Percentiles rank a stretch among this genome's conserved stretches.
Evolutionary conservation across 2,329 filamentous ascomycete genomes (phyloP).

Genomic region (Teratosphaeria destructans): DNA sequence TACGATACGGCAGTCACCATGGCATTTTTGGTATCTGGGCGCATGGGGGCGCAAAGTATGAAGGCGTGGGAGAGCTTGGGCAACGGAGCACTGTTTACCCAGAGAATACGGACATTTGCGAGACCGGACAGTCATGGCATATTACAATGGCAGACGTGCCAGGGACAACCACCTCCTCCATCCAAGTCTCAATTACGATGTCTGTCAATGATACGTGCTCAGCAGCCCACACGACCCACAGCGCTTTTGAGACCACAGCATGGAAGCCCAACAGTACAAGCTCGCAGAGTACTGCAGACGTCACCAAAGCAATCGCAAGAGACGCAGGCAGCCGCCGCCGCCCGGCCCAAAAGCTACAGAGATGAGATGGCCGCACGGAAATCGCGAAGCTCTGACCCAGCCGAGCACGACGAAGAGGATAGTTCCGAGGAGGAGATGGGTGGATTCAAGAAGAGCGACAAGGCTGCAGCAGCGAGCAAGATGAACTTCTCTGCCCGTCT

Average conservation of each 20-base stretch:
- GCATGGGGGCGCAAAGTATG: conserved; percentile 11
- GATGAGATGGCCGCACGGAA: conserved; percentile 5
- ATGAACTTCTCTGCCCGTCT: conserved; percentile 81
- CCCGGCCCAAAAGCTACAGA: conserved; percentile 8
- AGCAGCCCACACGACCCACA: conserved; percentile 3
- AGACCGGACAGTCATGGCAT: not conserved
- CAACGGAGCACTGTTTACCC: conserved; percentile 25
- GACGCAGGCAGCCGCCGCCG: conserved; percentile 1
- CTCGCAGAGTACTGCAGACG: conserved; percentile 13
- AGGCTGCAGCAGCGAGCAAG: conserved; percentile 74
- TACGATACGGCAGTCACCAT: not conserved
- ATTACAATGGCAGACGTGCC: not conserved
- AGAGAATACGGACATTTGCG: conserved; percentile 18
- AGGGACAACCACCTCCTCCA: not conserved
- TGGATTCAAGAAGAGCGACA: conserved; percentile 65
- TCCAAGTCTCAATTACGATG: conserved; percentile 9
- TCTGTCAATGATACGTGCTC: conserved; percentile 7
- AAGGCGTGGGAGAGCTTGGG: conserved; percentile 25
- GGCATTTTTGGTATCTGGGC: conserved; percentile 1
- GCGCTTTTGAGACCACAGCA: not conserved
- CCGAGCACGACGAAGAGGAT: conserved; percentile 25
- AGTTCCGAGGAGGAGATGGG: conserved; percentile 38
- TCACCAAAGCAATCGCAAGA: conserved; percentile 8
- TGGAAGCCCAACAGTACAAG: not conserved
- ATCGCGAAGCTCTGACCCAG: not conserved